Conservation (phyloP, 495 filamentous ascomycete genomes). For the Penicillium lagena region DNA sequence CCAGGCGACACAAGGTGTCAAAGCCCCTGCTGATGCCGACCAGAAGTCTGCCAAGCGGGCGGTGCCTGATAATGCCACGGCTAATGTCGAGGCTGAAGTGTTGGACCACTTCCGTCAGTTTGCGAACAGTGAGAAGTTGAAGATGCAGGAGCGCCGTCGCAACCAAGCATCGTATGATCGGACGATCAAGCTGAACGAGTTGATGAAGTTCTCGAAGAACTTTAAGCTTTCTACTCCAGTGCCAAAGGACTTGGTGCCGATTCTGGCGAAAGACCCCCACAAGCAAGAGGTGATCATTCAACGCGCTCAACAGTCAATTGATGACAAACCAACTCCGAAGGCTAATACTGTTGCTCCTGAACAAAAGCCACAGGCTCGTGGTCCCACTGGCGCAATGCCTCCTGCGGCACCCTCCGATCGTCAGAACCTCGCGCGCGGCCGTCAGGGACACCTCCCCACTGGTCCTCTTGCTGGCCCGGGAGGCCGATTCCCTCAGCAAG, state of each 20-base stretch:
- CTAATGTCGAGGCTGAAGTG: conserved; percentile 73
- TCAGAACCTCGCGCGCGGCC: conserved; percentile 33
- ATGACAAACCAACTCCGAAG: conserved; percentile 48
- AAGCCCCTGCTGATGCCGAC: conserved; percentile 7
- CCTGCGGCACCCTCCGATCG: conserved; percentile 35
- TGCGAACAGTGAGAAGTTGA: conserved; percentile 67
- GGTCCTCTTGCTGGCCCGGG: conserved; percentile 32
- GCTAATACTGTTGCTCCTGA: conserved; percentile 24
- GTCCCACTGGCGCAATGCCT: conserved; percentile 24
- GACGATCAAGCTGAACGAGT: conserved; percentile 81
- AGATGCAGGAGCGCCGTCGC: conserved; percentile 64
- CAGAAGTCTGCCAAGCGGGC: conserved; percentile 15
- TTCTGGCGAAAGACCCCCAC: conserved; percentile 87
- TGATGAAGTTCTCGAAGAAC: conserved; percentile 88
- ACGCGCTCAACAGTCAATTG: conserved; percentile 64
- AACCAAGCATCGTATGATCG: conserved; percentile 66
- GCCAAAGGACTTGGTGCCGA: conserved; percentile 84
- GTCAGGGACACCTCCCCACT: conserved; percentile 42
- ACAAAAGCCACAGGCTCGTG: conserved; percentile 26
- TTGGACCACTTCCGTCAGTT: conserved; percentile 77
- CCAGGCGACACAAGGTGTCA: conserved; percentile 10
- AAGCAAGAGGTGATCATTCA: conserved; percentile 92
- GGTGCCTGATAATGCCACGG: conserved; percentile 54
- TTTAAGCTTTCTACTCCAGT: conserved; percentile 93
- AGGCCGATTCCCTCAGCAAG: conserved; percentile 35